Evolutionary conservation across 805 yeast species (phyloP).

Genomic region (Blastobotrys americana): DNA sequence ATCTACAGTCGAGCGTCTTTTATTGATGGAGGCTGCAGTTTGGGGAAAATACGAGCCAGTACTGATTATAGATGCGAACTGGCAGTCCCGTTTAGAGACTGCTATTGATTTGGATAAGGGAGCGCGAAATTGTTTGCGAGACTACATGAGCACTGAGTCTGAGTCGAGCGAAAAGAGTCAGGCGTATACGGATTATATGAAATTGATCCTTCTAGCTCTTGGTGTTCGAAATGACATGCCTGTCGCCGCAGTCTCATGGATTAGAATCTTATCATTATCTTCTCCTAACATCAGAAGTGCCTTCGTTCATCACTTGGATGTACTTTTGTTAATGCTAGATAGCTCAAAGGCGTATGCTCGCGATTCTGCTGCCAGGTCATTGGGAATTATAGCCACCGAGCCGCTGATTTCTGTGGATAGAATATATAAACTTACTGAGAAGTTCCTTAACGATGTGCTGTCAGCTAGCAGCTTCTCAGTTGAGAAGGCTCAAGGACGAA

Average conservation of each 20-base stretch:
- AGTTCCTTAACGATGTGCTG: conserved; percentile 4
- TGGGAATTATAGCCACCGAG: conserved; percentile 33
- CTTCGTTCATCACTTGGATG: neutral
- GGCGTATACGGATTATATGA: neutral
- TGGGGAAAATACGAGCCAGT: conserved; percentile 42
- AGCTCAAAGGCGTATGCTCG: conserved; percentile 13
- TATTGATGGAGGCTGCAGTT: conserved; percentile 57
- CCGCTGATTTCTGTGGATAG: conserved; percentile 1
- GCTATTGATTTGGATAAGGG: conserved; percentile 55
- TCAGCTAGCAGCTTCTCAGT: neutral
- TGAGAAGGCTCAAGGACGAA: conserved; percentile 13
- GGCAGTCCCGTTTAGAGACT: conserved; percentile 62
- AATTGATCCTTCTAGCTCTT: conserved; percentile 3
- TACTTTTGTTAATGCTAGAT: conserved; percentile 1
- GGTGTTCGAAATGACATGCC: conserved; percentile 2
- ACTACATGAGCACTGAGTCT: conserved; percentile 16
- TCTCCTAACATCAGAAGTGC: conserved; percentile 15
- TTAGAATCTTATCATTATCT: conserved; percentile 16
- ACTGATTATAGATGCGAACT: conserved; percentile 61
- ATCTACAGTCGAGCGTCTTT: conserved; percentile 47
- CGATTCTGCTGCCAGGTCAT: conserved; percentile 35
- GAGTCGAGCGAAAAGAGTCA: neutral
- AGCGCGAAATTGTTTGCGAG: conserved; percentile 35
- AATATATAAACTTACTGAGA: conserved; percentile 5
- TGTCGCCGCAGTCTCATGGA: conserved; percentile 13